These are phyloP conservation scores for Silene uniflora DNA, from an alignment of 148 eudicot species.

Conservation along the genomic window DNA sequence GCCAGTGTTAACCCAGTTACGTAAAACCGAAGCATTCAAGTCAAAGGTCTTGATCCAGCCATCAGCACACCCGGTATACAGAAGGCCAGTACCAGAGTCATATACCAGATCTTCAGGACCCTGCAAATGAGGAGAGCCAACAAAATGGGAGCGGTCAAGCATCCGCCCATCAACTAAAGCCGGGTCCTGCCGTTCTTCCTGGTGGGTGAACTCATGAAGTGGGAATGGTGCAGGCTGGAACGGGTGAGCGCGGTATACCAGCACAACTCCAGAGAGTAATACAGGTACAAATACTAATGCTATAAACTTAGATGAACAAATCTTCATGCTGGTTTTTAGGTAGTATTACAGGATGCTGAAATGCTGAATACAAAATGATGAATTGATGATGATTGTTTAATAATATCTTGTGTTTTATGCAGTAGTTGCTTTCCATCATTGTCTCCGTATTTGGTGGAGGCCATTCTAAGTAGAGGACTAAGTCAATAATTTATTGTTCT, in stretches of 20 bases:
- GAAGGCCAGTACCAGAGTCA: slow-evolving; percentile 12
- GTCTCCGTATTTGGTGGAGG: too few relatives aligned
- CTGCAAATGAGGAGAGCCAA: slow-evolving; percentile 22
- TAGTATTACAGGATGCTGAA: not conserved
- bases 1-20: slow-evolving; percentile 36
- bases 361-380: not conserved
- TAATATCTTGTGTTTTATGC: not conserved
- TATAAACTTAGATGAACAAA: not conserved
- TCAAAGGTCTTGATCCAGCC: slow-evolving; percentile 39
- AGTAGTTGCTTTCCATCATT: not conserved
- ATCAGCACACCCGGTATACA: slow-evolving; percentile 38
- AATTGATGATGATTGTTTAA: not conserved
- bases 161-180: slow-evolving; percentile 11
- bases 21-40: slow-evolving; percentile 15
- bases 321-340: not conserved
- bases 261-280: slow-evolving; percentile 1
- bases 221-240: slow-evolving; percentile 32
- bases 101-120: slow-evolving; percentile 38
- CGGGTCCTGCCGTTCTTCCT: not conserved
- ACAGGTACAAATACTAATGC: slow-evolving; percentile 3
- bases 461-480: too few relatives aligned
- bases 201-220: not conserved
- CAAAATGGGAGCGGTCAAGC: slow-evolving; percentile 14
- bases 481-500: not conserved
- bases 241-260: slow-evolving; percentile 17